These are phyloP conservation scores for Zasmidium angulare DNA, from an alignment of 2,329 filamentous ascomycete species.

Conservation along the genomic window DNA sequence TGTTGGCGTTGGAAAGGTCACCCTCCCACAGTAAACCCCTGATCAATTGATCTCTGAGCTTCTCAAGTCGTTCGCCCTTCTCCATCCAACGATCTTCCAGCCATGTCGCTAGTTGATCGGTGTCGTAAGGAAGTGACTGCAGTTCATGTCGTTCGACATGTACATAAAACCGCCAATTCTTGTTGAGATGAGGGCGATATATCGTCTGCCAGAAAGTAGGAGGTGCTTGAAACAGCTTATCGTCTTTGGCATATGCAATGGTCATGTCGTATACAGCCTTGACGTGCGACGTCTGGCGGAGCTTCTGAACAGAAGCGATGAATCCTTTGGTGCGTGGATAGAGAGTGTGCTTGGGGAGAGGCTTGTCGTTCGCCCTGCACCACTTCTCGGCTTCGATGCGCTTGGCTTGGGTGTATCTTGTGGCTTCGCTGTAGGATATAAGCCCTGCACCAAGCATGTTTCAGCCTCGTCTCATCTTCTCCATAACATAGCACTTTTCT, in stretches of 20 bases:
- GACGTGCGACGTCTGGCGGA: conserved; percentile 39
- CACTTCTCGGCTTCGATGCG: conserved; percentile 52
- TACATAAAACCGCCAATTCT: conserved; percentile 33
- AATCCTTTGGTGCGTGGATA: conserved; percentile 64
- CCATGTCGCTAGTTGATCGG: conserved; percentile 36
- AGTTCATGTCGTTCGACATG: conserved; percentile 36
- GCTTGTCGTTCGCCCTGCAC: conserved; percentile 52
- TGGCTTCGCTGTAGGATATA: conserved; percentile 65
- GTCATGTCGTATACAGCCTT: conserved; percentile 42
- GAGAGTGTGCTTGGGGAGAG: conserved; percentile 57
- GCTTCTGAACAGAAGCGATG: conserved; percentile 57
- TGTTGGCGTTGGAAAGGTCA: background rate
- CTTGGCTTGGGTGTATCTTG: conserved; percentile 57
- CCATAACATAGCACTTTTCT: background rate
- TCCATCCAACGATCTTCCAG: conserved; percentile 38
- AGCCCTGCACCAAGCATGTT: conserved; percentile 54
- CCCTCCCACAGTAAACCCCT: conserved; percentile 17
- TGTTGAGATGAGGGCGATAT: conserved; percentile 23
- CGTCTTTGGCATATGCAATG: conserved; percentile 36
- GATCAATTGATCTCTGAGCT: conserved; percentile 19
- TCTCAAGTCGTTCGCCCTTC: conserved; percentile 37
- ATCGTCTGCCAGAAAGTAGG: conserved; percentile 36
- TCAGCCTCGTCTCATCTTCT: background rate
- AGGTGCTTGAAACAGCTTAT: conserved; percentile 31
- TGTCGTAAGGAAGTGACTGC: conserved; percentile 27